These are phyloP conservation scores for Cichorium intybus DNA, from an alignment of 140 eudicot species.

Conservation along the genomic window DNA sequence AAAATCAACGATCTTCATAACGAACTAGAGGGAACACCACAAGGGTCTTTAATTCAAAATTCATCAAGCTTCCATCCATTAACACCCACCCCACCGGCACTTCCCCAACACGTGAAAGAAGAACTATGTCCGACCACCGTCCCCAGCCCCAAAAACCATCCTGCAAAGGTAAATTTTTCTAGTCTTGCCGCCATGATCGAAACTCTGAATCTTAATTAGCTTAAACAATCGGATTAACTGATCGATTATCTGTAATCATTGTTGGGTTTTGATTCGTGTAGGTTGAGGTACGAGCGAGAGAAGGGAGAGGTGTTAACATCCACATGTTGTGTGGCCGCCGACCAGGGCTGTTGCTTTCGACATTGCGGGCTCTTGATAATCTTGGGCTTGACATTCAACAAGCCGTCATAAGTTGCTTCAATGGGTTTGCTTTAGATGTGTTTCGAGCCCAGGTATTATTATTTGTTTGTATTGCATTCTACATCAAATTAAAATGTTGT, in stretches of 20 bases:
- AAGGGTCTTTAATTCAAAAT: conserved; percentile 43
- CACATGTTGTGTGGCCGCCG: conserved; percentile 92
- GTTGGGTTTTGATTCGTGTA: conserved; percentile 19
- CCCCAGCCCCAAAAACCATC: conserved; percentile 57
- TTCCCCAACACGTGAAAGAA: conserved; percentile 66
- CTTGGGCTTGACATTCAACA: conserved; percentile 85
- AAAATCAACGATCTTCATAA: conserved; percentile 70
- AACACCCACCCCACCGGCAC: conserved; percentile 49
- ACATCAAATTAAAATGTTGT: background rate
- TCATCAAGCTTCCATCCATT: conserved; percentile 53
- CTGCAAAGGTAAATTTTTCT: conserved; percentile 53
- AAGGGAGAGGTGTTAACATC: conserved; percentile 84
- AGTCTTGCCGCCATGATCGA: background rate
- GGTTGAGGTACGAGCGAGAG: conserved; percentile 78
- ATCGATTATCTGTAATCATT: too few relatives aligned
- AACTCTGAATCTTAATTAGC: background rate
- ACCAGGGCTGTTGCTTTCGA: conserved; percentile 82
- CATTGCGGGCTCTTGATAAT: conserved; percentile 70
- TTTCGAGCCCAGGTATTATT: conserved; percentile 78
- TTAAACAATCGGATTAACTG: background rate
- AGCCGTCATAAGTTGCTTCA: conserved; percentile 91
- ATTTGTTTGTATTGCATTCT: background rate
- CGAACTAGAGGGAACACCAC: conserved; percentile 69
- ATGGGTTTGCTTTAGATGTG: conserved; percentile 84
- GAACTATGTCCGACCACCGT: conserved; percentile 55